These are phyloP conservation scores for Starmerella bombicola DNA, from an alignment of 805 yeast genomes.

Conservation along the genomic window DNA sequence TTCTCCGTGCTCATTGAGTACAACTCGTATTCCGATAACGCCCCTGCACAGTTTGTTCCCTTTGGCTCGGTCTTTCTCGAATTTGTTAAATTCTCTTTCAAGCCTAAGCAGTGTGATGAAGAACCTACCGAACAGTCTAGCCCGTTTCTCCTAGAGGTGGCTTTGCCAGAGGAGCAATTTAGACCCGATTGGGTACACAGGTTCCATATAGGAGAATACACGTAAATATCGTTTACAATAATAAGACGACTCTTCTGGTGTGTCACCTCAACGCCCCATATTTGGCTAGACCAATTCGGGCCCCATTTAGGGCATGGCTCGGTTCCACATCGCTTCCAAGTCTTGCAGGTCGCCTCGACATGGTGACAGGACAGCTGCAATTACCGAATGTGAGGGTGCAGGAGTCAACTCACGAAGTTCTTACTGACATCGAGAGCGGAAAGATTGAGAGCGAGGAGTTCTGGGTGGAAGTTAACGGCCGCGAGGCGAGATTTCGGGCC, in stretches of 20 bases:
- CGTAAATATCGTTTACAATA: too few species aligned
- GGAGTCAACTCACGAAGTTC: slow-evolving; percentile 35
- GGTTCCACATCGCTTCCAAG: too few species aligned
- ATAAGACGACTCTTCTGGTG: too few species aligned
- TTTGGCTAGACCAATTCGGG: too few species aligned
- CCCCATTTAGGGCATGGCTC: too few species aligned
- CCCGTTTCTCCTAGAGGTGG: too few species aligned
- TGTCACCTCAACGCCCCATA: too few species aligned
- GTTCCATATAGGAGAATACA: slow-evolving; percentile 24
- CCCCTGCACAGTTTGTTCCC: slow-evolving; percentile 39
- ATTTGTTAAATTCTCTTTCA: slow-evolving; percentile 44
- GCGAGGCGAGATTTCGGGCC: slow-evolving; percentile 13
- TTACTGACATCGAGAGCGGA: slow-evolving; percentile 30
- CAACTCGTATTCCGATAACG: slow-evolving; percentile 57
- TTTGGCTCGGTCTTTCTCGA: slow-evolving; percentile 75
- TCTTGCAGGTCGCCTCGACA: too few species aligned
- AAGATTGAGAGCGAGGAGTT: slow-evolving; percentile 28
- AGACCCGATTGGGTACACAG: slow-evolving; percentile 15
- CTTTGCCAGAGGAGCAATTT: too few species aligned
- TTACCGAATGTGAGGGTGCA: slow-evolving; percentile 32
- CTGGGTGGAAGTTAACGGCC: slow-evolving; percentile 31
- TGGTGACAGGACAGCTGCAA: too few species aligned
- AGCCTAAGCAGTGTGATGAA: too few species aligned
- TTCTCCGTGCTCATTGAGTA: slow-evolving; percentile 77
- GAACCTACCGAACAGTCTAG: too few species aligned